Conservation (phyloP, 2,329 filamentous ascomycete species). For the Aspergillus versicolor region DNA sequence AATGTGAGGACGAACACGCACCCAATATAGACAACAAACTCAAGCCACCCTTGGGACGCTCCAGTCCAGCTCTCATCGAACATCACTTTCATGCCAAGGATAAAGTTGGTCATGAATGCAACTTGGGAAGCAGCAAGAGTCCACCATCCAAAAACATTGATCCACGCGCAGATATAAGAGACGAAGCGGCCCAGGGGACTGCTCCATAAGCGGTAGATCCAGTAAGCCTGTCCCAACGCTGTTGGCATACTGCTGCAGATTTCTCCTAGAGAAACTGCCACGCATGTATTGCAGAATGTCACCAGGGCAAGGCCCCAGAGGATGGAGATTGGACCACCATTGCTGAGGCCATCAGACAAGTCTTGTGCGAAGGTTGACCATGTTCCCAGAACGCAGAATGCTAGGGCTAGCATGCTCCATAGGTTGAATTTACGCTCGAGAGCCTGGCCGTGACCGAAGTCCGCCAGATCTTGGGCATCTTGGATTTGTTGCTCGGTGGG, state of each 20-base stretch:
- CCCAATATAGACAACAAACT: constrained; percentile 57
- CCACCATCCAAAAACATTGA: constrained; percentile 62
- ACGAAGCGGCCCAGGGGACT: constrained; percentile 47
- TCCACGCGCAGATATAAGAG: constrained; percentile 60
- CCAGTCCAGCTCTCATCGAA: constrained; percentile 52
- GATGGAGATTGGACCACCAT: constrained; percentile 68
- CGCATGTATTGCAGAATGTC: constrained; percentile 60
- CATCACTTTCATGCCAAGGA: constrained; percentile 56
- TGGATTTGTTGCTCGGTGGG: constrained; percentile 14
- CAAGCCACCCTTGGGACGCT: constrained; percentile 49
- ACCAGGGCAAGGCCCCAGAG: constrained; percentile 69
- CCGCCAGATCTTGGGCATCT: constrained; percentile 43
- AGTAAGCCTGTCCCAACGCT: constrained; percentile 60
- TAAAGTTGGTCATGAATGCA: constrained; percentile 59
- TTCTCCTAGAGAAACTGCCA: constrained; percentile 65
- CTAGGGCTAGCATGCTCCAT: constrained; percentile 59
- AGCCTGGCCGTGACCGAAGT: constrained; percentile 45
- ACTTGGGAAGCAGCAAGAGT: constrained; percentile 56
- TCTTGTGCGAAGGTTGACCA: constrained; percentile 59
- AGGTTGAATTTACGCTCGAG: constrained; percentile 51
- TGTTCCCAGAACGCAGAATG: constrained; percentile 59
- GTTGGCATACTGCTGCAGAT: constrained; percentile 65
- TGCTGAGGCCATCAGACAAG: constrained; percentile 53
- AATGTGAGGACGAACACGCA: constrained; percentile 50
- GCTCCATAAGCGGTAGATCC: constrained; percentile 49